Base-by-base conservation (phyloP, 257 asterid species). In the Solanum sparsipilum region DNA sequence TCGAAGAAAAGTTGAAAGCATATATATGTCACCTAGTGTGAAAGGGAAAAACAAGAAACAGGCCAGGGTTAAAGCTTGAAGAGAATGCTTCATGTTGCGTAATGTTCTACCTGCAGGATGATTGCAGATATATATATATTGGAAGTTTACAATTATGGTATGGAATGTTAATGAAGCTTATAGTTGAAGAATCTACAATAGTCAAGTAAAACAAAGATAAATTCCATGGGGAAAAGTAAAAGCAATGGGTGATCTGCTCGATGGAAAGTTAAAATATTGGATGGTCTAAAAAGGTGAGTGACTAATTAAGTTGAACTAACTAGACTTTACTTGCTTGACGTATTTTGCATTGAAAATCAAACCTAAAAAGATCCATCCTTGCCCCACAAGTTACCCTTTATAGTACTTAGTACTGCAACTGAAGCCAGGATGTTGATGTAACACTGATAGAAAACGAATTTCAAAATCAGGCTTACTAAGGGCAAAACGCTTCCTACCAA, bases 21-120 rank as follows among this genome's bases (percentile, higher is more conserved):
- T n/a, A 56, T 44, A 73, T 18, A 70, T 86, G 23, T 48, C 91
- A 95, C 98, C 97, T 21, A 71, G 84, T 88, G 46, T 84, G 90
- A 86, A 83, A 31, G 84, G 27, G 18, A 88, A 92, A 86, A 87
- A 87, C 36, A 90, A 89, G 89, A 93, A 29, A 89, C 15, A 90
- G 35, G 93, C 29, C 83, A 91, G 85, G 86, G 86, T 25, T n/a
- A 86, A 52, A 67, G 90, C 76, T 41, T 90, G 87, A 89, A 89
- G 89, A 86, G 81, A 75, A 70, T 21, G 86, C 72, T 88, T 89
- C 32, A 89, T 76, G 73, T 89, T 75, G 84, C 65, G 63, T 15
- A 78, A 78, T 78, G 84, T 41, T 78, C 63, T 41, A 41, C 63
- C 13, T 79, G 35, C 65, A 29, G 68, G 39, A 29, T 46, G 68